Percentiles rank a stretch among this genome's conserved stretches.
phyloP scores from a whole-genome alignment of 2,329 filamentous ascomycete genomes.

The Arthrobotrys musiformis region DNA sequence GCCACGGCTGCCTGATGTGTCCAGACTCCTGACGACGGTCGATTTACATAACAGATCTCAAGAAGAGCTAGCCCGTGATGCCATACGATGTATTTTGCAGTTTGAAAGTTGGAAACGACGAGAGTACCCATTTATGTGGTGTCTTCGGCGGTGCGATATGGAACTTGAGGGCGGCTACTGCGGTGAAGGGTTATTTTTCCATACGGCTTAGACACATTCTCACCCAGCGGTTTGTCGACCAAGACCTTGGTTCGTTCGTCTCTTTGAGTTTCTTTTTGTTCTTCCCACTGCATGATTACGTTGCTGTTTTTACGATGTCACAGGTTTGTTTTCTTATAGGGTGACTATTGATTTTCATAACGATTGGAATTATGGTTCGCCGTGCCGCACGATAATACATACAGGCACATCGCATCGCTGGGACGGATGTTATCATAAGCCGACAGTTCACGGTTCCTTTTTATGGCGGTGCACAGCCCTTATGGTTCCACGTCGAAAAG shows the following conservation, averaged over 20 bases:
- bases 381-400: constrained; percentile 3
- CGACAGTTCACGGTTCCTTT: constrained; percentile 19
- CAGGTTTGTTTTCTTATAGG: background rate
- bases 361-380: background rate
- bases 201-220: constrained; percentile 29
- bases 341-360: background rate
- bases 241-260: constrained; percentile 3
- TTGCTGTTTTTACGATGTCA: constrained; percentile 10
- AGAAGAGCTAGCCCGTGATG: constrained; percentile 23
- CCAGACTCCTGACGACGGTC: constrained; percentile 7
- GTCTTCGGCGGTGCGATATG: constrained; percentile 16
- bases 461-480: constrained; percentile 35
- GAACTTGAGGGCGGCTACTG: constrained; percentile 8
- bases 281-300: constrained; percentile 34
- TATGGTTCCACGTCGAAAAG: constrained; percentile 3
- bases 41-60: constrained; percentile 14
- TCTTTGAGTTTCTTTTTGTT: constrained; percentile 21
- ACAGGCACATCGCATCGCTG: background rate
- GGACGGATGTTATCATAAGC: constrained; percentile 20
- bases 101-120: background rate
- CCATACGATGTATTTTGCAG: constrained; percentile 1
- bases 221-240: constrained; percentile 1
- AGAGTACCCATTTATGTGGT: background rate
- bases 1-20: constrained; percentile 15
- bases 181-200: constrained; percentile 12